Evolutionary conservation across 257 asterid genomes (phyloP).

Genomic region (Avicennia marina): DNA sequence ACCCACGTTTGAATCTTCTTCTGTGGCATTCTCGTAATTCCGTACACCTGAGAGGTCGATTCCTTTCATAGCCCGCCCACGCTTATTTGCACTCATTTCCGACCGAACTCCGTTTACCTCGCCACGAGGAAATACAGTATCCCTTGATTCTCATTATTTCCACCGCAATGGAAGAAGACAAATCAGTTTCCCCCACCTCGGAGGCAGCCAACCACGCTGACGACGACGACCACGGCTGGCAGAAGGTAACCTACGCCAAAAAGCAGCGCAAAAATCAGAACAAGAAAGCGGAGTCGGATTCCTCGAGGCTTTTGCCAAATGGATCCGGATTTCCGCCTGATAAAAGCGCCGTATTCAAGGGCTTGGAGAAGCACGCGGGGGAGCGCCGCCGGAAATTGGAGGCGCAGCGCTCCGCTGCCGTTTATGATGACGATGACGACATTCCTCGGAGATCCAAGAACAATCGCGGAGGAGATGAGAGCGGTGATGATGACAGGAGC

Average conservation of each 20-base stretch:
- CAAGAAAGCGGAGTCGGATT: conserved; percentile 24
- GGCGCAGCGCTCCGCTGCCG: conserved; percentile 51
- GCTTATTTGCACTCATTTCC: too few relatives aligned
- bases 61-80: too few relatives aligned
- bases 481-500: conserved; percentile 30
- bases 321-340: conserved; percentile 40
- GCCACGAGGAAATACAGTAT: too few relatives aligned
- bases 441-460: conserved; percentile 33
- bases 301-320: conserved; percentile 29
- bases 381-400: conserved; percentile 66
- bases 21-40: too few relatives aligned
- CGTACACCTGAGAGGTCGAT: too few relatives aligned
- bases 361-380: conserved; percentile 73
- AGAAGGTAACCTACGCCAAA: conserved; percentile 54
- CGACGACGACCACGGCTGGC: conserved; percentile 50
- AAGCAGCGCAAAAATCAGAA: conserved; percentile 44
- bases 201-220: conserved; percentile 26
- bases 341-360: conserved; percentile 38
- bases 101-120: too few relatives aligned
- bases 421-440: conserved; percentile 41
- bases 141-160: not conserved
- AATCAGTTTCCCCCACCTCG: conserved; percentile 19
- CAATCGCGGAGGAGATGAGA: conserved; percentile 24
- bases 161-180: conserved; percentile 48
- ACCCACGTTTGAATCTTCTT: too few relatives aligned